A percentile compares a stretch with the other conserved stretches of the same genome.
phyloP scores from a whole-genome alignment of 352 stramenopile genomes.

The Hyaloperonospora arabidopsidis region DNA sequence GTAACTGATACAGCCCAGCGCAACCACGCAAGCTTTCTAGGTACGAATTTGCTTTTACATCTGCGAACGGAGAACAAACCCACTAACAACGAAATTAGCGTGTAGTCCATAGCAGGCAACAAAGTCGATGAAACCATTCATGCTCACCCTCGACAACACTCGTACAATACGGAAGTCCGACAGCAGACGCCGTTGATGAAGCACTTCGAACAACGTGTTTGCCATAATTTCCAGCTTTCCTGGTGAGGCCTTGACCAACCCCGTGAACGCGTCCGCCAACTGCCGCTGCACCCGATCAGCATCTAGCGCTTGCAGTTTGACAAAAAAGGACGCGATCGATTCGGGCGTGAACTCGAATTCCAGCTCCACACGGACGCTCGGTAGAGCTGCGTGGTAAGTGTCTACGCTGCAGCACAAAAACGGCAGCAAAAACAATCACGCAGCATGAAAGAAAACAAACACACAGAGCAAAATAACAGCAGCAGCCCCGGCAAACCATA shows the following conservation, averaged over 20 bases:
- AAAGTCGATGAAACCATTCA: background rate
- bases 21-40: conserved; percentile 51
- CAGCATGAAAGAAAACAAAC: background rate
- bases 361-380: conserved; percentile 61
- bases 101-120: background rate
- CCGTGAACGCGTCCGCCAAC: conserved; percentile 30
- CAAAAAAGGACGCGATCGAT: conserved; percentile 71
- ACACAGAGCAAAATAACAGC: background rate
- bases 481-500: no score
- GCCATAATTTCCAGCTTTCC: conserved; percentile 27
- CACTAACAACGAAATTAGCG: conserved; percentile 30
- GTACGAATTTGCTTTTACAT: conserved; percentile 33
- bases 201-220: conserved; percentile 69
- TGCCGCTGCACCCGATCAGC: conserved; percentile 54
- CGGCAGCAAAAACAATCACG: background rate
- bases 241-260: conserved; percentile 14
- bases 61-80: conserved; percentile 28
- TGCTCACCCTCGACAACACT: conserved; percentile 52
- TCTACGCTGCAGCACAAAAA: conserved; percentile 45
- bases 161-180: conserved; percentile 78
- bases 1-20: conserved; percentile 58
- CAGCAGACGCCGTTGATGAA: conserved; percentile 64
- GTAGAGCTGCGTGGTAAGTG: conserved; percentile 71
- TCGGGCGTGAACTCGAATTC: conserved; percentile 68
- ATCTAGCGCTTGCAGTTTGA: conserved; percentile 66